A percentile compares a stretch with the other conserved stretches of the same genome.
Conservation (phyloP, 1,284 basidiomycete genomes). For the Golubevia sp. region DNA sequence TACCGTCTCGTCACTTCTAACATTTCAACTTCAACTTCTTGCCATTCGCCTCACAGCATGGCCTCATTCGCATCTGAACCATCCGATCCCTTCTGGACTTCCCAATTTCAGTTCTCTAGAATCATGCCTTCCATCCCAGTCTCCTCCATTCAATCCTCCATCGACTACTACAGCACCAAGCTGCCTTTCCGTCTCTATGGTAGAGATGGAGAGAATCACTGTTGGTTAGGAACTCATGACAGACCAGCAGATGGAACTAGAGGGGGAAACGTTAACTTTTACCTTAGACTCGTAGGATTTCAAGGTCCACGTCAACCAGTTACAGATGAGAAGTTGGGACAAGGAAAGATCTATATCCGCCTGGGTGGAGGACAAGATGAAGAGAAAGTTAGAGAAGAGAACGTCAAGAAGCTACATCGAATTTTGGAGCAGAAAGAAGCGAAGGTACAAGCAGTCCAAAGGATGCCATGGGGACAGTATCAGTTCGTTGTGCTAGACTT, state of each 20-base stretch:
- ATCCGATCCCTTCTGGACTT: too few species aligned
- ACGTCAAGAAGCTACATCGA: neutral
- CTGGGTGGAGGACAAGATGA: neutral
- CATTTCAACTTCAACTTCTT: too few species aligned
- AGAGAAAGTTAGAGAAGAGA: neutral
- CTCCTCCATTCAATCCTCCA: too few species aligned
- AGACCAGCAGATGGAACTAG: neutral
- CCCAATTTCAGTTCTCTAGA: neutral
- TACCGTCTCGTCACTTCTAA: too few species aligned
- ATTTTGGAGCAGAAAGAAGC: neutral
- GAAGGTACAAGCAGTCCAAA: neutral
- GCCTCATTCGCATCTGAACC: too few species aligned
- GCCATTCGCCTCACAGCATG: too few species aligned
- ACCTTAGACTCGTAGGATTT: neutral
- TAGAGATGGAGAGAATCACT: too few species aligned
- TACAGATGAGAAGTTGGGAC: neutral
- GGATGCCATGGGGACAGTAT: neutral
- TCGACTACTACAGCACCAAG: too few species aligned
- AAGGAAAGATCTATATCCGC: neutral
- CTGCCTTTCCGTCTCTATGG: too few species aligned
- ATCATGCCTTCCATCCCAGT: too few species aligned
- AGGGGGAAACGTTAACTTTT: neutral
- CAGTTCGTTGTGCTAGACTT: neutral
- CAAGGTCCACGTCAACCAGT: neutral
- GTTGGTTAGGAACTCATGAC: too few species aligned